Conservation (phyloP, 345 rosid species). For the Populus simonii region DNA sequence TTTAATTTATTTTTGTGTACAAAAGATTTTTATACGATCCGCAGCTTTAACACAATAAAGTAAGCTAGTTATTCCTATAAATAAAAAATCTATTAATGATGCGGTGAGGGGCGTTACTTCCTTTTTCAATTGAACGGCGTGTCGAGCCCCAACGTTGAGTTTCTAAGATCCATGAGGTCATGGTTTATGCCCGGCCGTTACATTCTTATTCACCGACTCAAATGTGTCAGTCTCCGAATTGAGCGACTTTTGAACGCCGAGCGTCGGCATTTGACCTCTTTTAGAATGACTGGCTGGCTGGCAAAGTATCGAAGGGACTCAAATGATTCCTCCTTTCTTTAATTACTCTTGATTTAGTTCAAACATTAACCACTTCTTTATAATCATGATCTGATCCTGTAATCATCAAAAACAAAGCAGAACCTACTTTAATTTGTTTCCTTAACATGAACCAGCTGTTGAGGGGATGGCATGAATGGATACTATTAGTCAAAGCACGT, state of each 20-base stretch:
- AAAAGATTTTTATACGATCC: no score
- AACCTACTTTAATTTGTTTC: no score
- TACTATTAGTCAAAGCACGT: no score
- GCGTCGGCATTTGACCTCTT: conserved; percentile 18
- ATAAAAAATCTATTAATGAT: not conserved
- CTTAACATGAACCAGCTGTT: no score
- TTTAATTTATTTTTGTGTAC: no score
- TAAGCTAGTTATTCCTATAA: no score
- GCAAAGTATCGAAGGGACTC: not conserved
- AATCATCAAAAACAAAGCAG: no score
- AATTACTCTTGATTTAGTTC: not conserved
- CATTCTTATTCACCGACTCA: conserved; percentile 33
- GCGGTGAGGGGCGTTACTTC: conserved; percentile 35
- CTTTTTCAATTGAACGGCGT: conserved; percentile 48
- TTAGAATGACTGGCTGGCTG: not conserved
- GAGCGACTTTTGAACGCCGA: conserved; percentile 28
- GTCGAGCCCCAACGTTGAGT: conserved; percentile 29
- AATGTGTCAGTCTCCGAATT: conserved; percentile 19
- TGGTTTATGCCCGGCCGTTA: conserved; percentile 40
- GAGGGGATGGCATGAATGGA: no score
- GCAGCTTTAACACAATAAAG: no score
- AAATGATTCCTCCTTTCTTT: not conserved
- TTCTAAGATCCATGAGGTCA: conserved; percentile 28
- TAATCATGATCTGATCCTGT: no score
- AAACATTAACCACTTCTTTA: no score